These are phyloP conservation scores for Leccinum fallax DNA, from an alignment of 1,284 basidiomycete genomes.

Conservation along the genomic window DNA sequence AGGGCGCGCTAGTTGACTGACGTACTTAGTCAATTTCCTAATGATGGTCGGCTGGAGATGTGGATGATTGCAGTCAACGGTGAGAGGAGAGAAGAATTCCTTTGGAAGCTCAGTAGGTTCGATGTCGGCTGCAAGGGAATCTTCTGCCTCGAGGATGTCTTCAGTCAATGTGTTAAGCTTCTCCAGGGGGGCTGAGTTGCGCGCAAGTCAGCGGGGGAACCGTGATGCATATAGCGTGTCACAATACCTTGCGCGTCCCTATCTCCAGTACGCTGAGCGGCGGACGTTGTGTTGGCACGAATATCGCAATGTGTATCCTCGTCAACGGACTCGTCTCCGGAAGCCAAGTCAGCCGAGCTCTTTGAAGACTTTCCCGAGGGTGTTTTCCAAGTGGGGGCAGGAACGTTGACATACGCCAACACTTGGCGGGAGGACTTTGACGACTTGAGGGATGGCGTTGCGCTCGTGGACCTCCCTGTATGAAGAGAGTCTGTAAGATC, in stretches of 20 bases:
- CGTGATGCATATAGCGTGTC: neutral
- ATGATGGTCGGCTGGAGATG: constrained; percentile 62
- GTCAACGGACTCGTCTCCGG: constrained; percentile 55
- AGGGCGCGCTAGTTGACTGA: constrained; percentile 65
- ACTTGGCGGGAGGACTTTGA: constrained; percentile 43
- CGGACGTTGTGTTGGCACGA: constrained; percentile 43
- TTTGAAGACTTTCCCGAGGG: constrained; percentile 35
- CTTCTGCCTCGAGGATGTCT: constrained; percentile 89
- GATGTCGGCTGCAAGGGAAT: constrained; percentile 69
- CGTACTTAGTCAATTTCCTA: constrained; percentile 68
- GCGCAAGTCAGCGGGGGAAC: constrained; percentile 6
- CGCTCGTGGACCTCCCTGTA: constrained; percentile 16
- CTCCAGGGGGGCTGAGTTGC: constrained; percentile 61
- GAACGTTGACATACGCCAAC: constrained; percentile 62
- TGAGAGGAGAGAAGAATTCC: constrained; percentile 69
- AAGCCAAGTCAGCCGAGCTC: constrained; percentile 26
- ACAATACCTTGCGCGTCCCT: constrained; percentile 70
- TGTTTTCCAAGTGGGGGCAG: constrained; percentile 49
- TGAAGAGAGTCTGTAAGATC: constrained; percentile 7
- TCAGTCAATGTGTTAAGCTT: constrained; percentile 75
- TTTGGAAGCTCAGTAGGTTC: constrained; percentile 55
- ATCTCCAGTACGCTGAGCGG: constrained; percentile 65
- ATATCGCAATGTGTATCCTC: constrained; percentile 38
- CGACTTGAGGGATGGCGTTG: constrained; percentile 29
- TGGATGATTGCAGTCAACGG: constrained; percentile 58